Evolutionary conservation across 139 green algal species (phyloP).

Genomic region (Cymbomonas tetramitiformis): DNA sequence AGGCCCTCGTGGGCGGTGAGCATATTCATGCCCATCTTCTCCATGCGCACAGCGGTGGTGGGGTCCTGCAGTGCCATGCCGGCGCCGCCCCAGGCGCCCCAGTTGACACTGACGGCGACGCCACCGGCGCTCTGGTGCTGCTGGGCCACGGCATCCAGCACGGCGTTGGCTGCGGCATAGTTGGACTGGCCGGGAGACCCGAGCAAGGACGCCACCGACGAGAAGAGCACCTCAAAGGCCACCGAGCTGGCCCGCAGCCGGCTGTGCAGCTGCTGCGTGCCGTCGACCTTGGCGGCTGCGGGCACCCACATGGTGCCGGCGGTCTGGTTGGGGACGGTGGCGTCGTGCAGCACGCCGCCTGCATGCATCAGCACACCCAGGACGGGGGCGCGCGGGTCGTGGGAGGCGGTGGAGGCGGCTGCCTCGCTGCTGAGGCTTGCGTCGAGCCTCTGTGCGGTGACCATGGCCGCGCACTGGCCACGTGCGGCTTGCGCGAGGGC

Average conservation of each 20-base stretch:
- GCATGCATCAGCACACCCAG: too few species aligned
- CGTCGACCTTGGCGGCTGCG: slow-evolving; percentile 22
- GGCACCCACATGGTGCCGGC: neutral
- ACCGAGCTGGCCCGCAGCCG: neutral
- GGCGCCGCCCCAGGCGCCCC: slow-evolving; percentile 28
- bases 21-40: slow-evolving; percentile 45
- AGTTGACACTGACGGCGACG: slow-evolving; percentile 28
- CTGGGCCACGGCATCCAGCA: slow-evolving; percentile 5
- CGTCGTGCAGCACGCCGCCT: slow-evolving; percentile 13
- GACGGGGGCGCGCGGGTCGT: too few species aligned
- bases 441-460: too few species aligned
- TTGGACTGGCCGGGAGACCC: slow-evolving; percentile 29
- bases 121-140: slow-evolving; percentile 6
- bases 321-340: slow-evolving; percentile 13
- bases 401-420: too few species aligned
- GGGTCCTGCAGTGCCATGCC: slow-evolving; percentile 40
- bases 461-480: too few species aligned
- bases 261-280: neutral
- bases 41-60: slow-evolving; percentile 25
- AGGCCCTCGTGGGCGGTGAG: slow-evolving; percentile 38
- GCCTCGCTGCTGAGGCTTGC: too few species aligned
- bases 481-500: too few species aligned
- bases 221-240: slow-evolving; percentile 33
- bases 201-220: slow-evolving; percentile 30
- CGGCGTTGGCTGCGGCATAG: slow-evolving; percentile 22